Evolutionary conservation across 768 basidiomycete species (phyloP).

Genomic region (Phlegmacium glaucopus): DNA sequence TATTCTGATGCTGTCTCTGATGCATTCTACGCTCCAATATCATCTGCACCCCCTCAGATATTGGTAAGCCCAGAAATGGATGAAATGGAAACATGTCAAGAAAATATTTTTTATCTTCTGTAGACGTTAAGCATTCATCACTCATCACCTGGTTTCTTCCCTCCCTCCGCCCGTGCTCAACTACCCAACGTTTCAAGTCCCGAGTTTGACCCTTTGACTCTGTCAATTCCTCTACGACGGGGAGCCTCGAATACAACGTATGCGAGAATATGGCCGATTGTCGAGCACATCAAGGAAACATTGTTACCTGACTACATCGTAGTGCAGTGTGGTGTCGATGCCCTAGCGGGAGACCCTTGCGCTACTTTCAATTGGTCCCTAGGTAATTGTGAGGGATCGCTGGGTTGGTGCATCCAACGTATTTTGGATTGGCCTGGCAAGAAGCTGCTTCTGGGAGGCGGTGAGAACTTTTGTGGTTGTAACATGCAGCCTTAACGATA

Average conservation of each 20-base stretch:
- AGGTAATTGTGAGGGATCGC: slow-evolving; percentile 49
- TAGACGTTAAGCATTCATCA: slow-evolving; percentile 87
- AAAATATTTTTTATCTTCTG: slow-evolving; percentile 2
- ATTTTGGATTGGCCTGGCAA: slow-evolving; percentile 56
- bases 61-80: slow-evolving; percentile 31
- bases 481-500: slow-evolving; percentile 6
- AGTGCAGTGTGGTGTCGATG: slow-evolving; percentile 86
- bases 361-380: slow-evolving; percentile 71
- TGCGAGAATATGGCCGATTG: slow-evolving; percentile 54
- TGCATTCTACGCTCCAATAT: slow-evolving; percentile 53
- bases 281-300: slow-evolving; percentile 56
- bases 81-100: background rate
- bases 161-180: slow-evolving; percentile 48
- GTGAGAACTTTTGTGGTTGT: slow-evolving; percentile 28
- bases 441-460: slow-evolving; percentile 75
- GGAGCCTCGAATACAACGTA: slow-evolving; percentile 71
- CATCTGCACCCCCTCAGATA: slow-evolving; percentile 38
- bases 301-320: slow-evolving; percentile 79
- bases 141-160: slow-evolving; percentile 80
- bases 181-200: slow-evolving; percentile 36
- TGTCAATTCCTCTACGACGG: slow-evolving; percentile 76
- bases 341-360: slow-evolving; percentile 81
- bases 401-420: slow-evolving; percentile 64
- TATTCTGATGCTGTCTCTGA: slow-evolving; percentile 87
- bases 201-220: slow-evolving; percentile 56